Base-by-base conservation (phyloP, 2,329 filamentous ascomycete species). In the Dactylellina sp. region DNA sequence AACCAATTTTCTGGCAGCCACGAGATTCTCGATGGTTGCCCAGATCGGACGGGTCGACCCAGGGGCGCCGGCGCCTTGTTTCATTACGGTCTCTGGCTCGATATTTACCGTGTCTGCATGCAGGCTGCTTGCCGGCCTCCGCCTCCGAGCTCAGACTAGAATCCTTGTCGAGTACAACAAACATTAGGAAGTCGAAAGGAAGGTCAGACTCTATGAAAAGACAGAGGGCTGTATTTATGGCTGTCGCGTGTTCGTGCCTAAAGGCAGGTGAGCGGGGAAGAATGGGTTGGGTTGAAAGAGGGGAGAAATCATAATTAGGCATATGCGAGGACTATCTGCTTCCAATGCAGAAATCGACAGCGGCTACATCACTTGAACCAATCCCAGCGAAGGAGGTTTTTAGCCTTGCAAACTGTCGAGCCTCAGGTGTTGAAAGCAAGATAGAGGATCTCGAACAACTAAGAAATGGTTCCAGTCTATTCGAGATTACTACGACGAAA, bases 351-450 rank as follows among this genome's bases (percentile, higher is more conserved):
- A 71, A 62, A 57, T 56, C 65, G 42, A 57, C 65, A 57, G 65
- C 65, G 65, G 65, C 65, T 71, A 47, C 52, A 49, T 47, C 68
- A 42, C 52, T 46, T 63, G 14, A 24, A 60, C 60, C 59, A 72
- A 72, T 49, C 59, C 68, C 61, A 50, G 68, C 68, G 47, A 55
- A 53, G 60, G 49, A 64, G 59, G 68, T 53, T 39, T n/a, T 60
- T 60, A 65, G 68, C 39, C 50, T 25, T 64, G 49, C 53, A 18
- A 44, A 37, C 42, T 40, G 25, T 68, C 32, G 49, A 46, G 49
- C 37, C 46, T 49, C 24, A 24, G 16, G 37, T 12, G 32, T 37
- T 39, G 37, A 24, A 35, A 24, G 35, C 35, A 28, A 40, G 7
- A 52, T 40, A 32, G 7, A 25, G 39, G n/a, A 42, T 20, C 16